These are phyloP conservation scores for Gynostemma pentaphyllum DNA, from an alignment of 306 rosid species.

Conservation along the genomic window DNA sequence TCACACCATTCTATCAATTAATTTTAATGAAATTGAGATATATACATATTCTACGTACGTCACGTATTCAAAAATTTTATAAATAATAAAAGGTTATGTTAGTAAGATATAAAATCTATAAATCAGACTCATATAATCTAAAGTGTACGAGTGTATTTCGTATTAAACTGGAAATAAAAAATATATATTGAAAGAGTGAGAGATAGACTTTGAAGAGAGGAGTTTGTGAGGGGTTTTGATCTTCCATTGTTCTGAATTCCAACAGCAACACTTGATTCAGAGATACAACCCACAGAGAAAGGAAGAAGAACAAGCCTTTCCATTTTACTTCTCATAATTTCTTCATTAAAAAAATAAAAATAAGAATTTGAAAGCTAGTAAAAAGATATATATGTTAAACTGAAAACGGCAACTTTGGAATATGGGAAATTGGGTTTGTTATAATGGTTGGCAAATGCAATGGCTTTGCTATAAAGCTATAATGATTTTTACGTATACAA, in stretches of 20 bases:
- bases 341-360: neutral
- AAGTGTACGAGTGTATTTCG: too few relatives aligned
- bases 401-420: conserved; percentile 15
- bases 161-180: too few relatives aligned
- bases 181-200: conserved; percentile 15
- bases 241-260: conserved; percentile 46
- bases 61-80: too few relatives aligned
- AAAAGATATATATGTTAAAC: too few relatives aligned
- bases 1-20: too few relatives aligned
- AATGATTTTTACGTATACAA: conserved; percentile 35
- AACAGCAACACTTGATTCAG: conserved; percentile 78
- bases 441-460: conserved; percentile 6
- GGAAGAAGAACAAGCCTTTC: conserved; percentile 93
- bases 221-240: conserved; percentile 33
- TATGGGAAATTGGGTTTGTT: conserved; percentile 26
- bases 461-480: conserved; percentile 36
- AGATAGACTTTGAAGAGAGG: conserved; percentile 46
- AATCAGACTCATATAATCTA: too few relatives aligned
- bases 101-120: too few relatives aligned
- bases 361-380: conserved; percentile 2
- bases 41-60: too few relatives aligned
- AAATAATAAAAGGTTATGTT: too few relatives aligned
- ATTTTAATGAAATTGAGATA: too few relatives aligned
- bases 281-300: conserved; percentile 73
- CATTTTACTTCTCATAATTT: conserved; percentile 51